Percentiles rank a stretch among this genome's conserved stretches.
These are phyloP conservation scores for Colletotrichum lini DNA, from an alignment of 2,329 filamentous ascomycete species.

Conservation along the genomic window DNA sequence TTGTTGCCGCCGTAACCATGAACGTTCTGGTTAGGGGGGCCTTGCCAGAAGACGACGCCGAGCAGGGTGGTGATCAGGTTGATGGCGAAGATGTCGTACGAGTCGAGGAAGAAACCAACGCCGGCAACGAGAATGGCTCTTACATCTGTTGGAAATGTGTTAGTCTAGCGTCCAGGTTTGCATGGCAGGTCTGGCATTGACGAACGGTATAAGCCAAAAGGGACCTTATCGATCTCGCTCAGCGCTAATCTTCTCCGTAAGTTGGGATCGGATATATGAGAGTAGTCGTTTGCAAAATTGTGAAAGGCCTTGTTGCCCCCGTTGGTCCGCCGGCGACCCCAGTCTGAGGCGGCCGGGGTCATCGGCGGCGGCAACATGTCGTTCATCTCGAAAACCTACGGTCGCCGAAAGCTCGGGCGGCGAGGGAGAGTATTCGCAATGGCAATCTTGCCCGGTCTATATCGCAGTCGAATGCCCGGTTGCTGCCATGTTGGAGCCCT, in stretches of 20 bases:
- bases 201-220: conserved; percentile 79
- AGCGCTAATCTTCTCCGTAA: conserved; percentile 81
- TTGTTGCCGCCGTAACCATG: conserved; percentile 65
- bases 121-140: conserved; percentile 83
- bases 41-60: conserved; percentile 82
- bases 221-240: conserved; percentile 84
- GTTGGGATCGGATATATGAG: conserved; percentile 79
- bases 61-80: conserved; percentile 80
- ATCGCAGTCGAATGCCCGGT: conserved; percentile 19
- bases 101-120: conserved; percentile 87
- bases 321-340: conserved; percentile 58
- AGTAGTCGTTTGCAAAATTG: conserved; percentile 81
- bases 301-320: conserved; percentile 80
- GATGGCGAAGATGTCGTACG: conserved; percentile 87
- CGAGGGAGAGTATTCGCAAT: conserved; percentile 13
- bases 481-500: conserved; percentile 31
- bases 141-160: conserved; percentile 63
- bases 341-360: conserved; percentile 47
- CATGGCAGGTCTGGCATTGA: conserved; percentile 35
- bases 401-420: conserved; percentile 12
- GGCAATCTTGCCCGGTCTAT: conserved; percentile 34
- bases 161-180: conserved; percentile 27
- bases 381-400: conserved; percentile 43
- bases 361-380: conserved; percentile 60
- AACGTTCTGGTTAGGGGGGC: conserved; percentile 49